These are phyloP conservation scores for Oenanthe javanica DNA, from an alignment of 140 eudicot genomes.

Conservation along the genomic window DNA sequence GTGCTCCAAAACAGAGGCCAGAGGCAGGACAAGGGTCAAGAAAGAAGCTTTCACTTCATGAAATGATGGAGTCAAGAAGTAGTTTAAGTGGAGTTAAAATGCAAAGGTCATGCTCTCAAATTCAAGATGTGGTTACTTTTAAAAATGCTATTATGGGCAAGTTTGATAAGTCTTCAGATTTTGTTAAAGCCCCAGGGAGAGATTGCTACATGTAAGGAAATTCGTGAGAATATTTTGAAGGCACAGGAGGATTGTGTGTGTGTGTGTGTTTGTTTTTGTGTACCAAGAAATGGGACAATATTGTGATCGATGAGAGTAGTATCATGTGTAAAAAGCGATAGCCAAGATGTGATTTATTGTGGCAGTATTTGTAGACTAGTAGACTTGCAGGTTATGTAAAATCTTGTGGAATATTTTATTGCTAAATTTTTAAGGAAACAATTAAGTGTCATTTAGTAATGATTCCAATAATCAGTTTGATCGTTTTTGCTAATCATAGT, in stretches of 20 bases:
- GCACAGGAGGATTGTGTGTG: background rate
- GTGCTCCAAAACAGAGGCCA: constrained; percentile 81
- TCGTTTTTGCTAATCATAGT: background rate
- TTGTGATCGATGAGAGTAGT: constrained; percentile 7
- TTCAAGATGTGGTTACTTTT: constrained; percentile 53
- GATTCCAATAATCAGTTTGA: background rate
- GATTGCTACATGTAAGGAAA: background rate
- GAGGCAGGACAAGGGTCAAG: constrained; percentile 42
- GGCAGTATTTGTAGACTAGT: background rate
- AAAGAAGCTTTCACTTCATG: constrained; percentile 53
- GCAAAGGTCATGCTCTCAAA: constrained; percentile 76
- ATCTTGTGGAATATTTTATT: background rate
- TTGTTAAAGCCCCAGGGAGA: background rate
- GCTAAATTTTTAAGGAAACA: background rate
- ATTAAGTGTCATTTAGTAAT: background rate
- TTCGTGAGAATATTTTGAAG: background rate
- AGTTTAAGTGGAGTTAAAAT: constrained; percentile 67
- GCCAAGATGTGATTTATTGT: background rate
- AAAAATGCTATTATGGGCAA: constrained; percentile 59
- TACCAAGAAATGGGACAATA: constrained; percentile 2
- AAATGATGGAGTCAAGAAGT: constrained; percentile 78
- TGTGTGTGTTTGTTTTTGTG: background rate
- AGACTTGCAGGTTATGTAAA: background rate
- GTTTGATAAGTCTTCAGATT: constrained; percentile 44
- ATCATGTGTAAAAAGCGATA: constrained; percentile 3